Conservation (phyloP, 2,329 filamentous ascomycete species). For the Zalaria sp. region DNA sequence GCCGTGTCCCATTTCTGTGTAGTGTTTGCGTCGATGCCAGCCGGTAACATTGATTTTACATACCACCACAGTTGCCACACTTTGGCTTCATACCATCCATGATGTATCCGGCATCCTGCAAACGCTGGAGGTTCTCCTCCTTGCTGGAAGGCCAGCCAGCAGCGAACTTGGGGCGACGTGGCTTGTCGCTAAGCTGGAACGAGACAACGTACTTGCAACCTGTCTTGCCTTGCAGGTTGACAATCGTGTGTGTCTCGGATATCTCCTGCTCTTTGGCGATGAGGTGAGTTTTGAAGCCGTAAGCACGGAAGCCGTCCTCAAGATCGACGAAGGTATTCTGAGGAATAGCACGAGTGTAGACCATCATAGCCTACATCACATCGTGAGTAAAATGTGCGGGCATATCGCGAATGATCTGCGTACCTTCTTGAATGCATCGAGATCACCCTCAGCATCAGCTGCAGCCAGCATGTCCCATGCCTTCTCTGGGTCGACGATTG, state of each 20-base stretch:
- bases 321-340: conserved; percentile 45
- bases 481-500: conserved; percentile 27
- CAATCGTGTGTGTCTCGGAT: conserved; percentile 46
- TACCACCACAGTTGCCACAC: conserved; percentile 32
- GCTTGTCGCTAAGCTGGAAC: conserved; percentile 32
- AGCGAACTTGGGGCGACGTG: conserved; percentile 30
- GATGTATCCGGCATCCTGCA: conserved; percentile 36
- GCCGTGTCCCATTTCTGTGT: conserved; percentile 32
- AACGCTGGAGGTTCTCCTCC: conserved; percentile 38
- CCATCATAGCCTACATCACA: conserved; percentile 16
- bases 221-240: conserved; percentile 55
- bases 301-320: conserved; percentile 44
- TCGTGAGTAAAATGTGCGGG: too few relatives aligned
- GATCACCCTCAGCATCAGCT: conserved; percentile 40
- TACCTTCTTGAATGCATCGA: conserved; percentile 47
- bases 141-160: conserved; percentile 33
- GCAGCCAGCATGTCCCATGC: conserved; percentile 44
- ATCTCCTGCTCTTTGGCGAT: conserved; percentile 47
- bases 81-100: conserved; percentile 36
- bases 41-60: too few relatives aligned
- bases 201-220: conserved; percentile 36
- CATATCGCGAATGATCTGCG: not conserved
- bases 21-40: too few relatives aligned
- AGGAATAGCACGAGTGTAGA: conserved; percentile 49
- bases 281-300: conserved; percentile 42